Percentiles rank a stretch among this genome's conserved stretches.
Conservation (phyloP, 2,329 filamentous ascomycete species). For the Botrytis tulipae region DNA sequence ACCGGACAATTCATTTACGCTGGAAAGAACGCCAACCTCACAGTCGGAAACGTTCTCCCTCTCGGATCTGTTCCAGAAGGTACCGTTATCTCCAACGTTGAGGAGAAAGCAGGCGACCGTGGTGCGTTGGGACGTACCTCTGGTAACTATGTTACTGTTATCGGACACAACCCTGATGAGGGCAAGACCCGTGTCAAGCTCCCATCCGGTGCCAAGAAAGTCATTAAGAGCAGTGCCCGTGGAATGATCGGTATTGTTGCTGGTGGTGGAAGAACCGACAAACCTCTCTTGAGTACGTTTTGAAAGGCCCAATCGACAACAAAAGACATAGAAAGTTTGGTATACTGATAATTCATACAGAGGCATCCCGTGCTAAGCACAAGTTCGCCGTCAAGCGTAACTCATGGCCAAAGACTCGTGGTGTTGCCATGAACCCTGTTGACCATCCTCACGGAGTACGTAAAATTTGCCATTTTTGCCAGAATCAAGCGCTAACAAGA, state of each 20-base stretch:
- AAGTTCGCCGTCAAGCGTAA: conserved; percentile 99
- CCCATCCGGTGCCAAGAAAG: conserved; percentile 98
- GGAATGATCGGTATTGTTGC: conserved; percentile 99
- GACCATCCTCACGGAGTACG: conserved; percentile 90
- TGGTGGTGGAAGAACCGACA: conserved; percentile 99
- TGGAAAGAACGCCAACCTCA: conserved; percentile 96
- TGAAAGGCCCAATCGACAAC: not conserved
- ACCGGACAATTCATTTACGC: conserved; percentile 99
- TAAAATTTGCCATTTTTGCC: conserved; percentile 2
- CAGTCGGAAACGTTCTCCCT: conserved; percentile 95
- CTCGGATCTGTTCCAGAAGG: conserved; percentile 94
- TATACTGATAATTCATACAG: conserved; percentile 53
- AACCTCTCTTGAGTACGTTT: conserved; percentile 86
- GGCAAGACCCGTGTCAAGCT: conserved; percentile 99
- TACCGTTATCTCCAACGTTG: conserved; percentile 98
- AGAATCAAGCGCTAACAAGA: conserved; percentile 44
- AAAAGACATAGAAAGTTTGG: not conserved
- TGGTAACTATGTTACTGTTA: conserved; percentile 98
- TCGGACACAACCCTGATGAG: conserved; percentile 97
- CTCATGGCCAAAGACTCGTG: conserved; percentile 99
- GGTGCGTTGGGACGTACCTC: conserved; percentile 94
- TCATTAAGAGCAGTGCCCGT: conserved; percentile 85
- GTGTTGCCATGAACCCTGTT: conserved; percentile 99
- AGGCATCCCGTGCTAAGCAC: conserved; percentile 99
- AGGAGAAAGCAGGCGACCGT: conserved; percentile 98